A percentile compares a stretch with the other conserved stretches of the same genome.
Conservation (phyloP, 305 asterid genomes). For the Solanum aculeatissimum region DNA sequence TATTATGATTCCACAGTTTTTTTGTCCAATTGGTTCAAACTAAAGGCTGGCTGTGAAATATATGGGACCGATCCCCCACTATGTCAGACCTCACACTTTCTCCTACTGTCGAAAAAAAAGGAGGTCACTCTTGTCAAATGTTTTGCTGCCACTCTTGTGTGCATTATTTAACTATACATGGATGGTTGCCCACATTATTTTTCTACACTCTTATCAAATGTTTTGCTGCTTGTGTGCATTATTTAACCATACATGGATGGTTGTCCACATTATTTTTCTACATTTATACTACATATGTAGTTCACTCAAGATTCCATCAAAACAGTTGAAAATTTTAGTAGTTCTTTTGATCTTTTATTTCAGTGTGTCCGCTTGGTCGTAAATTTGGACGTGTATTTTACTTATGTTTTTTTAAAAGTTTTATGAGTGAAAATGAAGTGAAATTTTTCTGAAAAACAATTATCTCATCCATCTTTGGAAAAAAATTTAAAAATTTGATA, state of each 20-base stretch:
- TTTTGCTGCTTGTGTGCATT: neutral
- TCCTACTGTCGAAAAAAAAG: neutral
- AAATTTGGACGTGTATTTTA: neutral
- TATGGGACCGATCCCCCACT: neutral
- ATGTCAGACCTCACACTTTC: neutral
- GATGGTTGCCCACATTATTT: neutral
- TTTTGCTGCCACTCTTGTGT: neutral
- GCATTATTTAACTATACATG: neutral
- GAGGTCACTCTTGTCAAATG: neutral
- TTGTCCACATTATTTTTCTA: neutral
- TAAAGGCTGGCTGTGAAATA: neutral
- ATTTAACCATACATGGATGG: neutral
- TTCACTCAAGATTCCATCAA: neutral
- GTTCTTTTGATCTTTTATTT: neutral
- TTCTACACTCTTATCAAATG: neutral
- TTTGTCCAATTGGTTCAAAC: neutral
- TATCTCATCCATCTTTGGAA: too few species aligned
- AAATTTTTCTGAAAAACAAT: too few species aligned
- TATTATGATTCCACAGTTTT: neutral
- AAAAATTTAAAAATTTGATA: too few species aligned
- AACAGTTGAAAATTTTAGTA: neutral
- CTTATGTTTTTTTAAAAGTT: neutral
- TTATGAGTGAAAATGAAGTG: neutral
- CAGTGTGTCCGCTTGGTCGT: neutral
- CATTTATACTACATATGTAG: neutral